phyloP scores from a whole-genome alignment of 345 rosid species.

The Syzygium aromaticum region DNA sequence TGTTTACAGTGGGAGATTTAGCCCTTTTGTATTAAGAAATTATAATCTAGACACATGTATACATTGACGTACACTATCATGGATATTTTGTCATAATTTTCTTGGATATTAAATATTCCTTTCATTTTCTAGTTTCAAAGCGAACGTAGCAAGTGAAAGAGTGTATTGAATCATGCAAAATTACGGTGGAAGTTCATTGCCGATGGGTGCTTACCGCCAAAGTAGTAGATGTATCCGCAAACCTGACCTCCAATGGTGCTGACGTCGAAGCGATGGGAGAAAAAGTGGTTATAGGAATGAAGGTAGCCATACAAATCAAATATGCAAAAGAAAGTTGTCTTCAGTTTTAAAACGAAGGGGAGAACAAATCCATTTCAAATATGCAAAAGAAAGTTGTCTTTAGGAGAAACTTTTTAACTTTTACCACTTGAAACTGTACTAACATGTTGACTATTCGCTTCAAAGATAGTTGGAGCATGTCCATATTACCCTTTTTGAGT shows the following conservation, averaged over 20 bases:
- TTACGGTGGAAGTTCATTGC: neutral
- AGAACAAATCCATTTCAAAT: neutral
- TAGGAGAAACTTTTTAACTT: neutral
- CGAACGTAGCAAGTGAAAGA: neutral
- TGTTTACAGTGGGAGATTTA: neutral
- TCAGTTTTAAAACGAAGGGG: rapidly evolving
- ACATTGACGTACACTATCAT: neutral
- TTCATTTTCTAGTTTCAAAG: neutral
- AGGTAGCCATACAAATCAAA: neutral
- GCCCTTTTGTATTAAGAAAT: neutral
- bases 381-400: neutral
- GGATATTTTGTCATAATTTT: neutral
- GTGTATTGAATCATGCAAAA: neutral
- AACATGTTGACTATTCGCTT: neutral
- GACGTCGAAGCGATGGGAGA: rapidly evolving
- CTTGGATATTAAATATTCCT: neutral
- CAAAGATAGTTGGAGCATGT: neutral
- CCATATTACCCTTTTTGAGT: too few relatives aligned
- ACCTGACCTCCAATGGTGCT: rapidly evolving
- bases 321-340: neutral
- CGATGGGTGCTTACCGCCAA: neutral
- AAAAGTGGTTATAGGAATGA: neutral
- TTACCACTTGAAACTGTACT: neutral
- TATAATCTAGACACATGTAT: neutral
- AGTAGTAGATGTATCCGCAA: neutral